Base-by-base conservation (phyloP, 805 yeast genomes). In the Kodamaea kakaduensis region DNA sequence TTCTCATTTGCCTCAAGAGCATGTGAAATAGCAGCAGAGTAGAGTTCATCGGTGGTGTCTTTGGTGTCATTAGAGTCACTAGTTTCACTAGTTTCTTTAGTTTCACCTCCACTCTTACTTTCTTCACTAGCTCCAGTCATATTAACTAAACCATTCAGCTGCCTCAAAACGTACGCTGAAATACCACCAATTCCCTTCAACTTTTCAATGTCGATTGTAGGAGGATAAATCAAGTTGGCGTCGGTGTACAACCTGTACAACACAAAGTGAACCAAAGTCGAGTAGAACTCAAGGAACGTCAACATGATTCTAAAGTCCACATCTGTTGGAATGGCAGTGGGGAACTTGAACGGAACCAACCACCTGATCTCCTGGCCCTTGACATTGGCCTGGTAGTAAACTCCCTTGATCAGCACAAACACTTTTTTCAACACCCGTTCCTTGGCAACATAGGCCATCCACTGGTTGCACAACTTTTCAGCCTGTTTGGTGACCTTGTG, bases 331-430 rank as follows among this genome's bases (percentile, higher is more conserved):
- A 93, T 83, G 60, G 84, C 84, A 60, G 90, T 95, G 13, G 98
- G 96, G 69, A 89, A 93, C 62, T 88, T 93, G 75, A 82, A 93
- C 16, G 98, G 98, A 31, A 87, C 95, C 41, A 93, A 77, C 98
- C 98, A 93, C 64, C 90, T 77, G 30, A 93, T 73, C 47, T 86
- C 95, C 61, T 88, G 96, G 47, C 98, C 98, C 59, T 75, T 80
- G 31, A 93, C 78, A 43, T 59, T 75, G 21, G 96, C 97, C 59
- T 88, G 87, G 57, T 90, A 93, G 63, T 93, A 93, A 12, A 90
- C 94, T 67, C 98, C 98, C 63, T 93, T 93, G 55, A 93, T 90
- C 32, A 95, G 84, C 24, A 93, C 97, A 65, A 93, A 93, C 10
- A 88, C 96, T 59, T 90, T 93, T 48, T 80, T 77, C 47, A 93